Conservation (phyloP, 768 basidiomycete species). For the Trametes cubensis region DNA sequence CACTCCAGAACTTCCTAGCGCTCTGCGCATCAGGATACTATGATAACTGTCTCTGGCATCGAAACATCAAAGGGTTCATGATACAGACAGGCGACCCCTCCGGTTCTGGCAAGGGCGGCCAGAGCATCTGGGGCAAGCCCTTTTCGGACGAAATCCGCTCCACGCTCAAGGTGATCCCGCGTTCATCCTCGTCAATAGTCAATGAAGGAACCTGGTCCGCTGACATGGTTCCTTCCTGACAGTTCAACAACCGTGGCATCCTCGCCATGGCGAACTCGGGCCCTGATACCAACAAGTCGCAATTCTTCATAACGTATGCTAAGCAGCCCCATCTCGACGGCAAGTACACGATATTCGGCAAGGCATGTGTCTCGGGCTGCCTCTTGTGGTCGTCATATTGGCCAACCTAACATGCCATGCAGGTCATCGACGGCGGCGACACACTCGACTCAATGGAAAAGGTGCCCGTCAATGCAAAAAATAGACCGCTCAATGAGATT, state of each 20-base stretch:
- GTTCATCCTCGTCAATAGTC: not conserved
- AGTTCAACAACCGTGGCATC: slow-evolving; percentile 96
- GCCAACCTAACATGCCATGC: not conserved
- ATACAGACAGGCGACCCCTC: slow-evolving; percentile 89
- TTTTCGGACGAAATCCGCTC: slow-evolving; percentile 92
- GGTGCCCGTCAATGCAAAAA: slow-evolving; percentile 88
- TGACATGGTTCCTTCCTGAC: not conserved
- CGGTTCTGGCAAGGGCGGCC: slow-evolving; percentile 93
- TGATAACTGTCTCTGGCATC: slow-evolving; percentile 83
- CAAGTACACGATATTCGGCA: slow-evolving; percentile 94
- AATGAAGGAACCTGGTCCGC: not conserved
- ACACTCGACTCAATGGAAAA: slow-evolving; percentile 94
- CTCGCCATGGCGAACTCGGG: slow-evolving; percentile 99
- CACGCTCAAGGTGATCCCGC: slow-evolving; percentile 76
- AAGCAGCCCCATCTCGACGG: slow-evolving; percentile 95
- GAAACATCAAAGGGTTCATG: slow-evolving; percentile 97
- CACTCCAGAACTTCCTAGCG: slow-evolving; percentile 86
- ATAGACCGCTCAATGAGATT: slow-evolving; percentile 84
- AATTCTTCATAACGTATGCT: slow-evolving; percentile 87
- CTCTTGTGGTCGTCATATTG: not conserved
- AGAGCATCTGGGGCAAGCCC: slow-evolving; percentile 93
- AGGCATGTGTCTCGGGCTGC: slow-evolving; percentile 36
- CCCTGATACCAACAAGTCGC: slow-evolving; percentile 88
- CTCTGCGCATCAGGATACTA: slow-evolving; percentile 90
- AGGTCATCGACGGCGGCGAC: slow-evolving; percentile 97